Evolutionary conservation across 2,329 filamentous ascomycete genomes (phyloP).

Genomic region (Colletotrichum sp.): DNA sequence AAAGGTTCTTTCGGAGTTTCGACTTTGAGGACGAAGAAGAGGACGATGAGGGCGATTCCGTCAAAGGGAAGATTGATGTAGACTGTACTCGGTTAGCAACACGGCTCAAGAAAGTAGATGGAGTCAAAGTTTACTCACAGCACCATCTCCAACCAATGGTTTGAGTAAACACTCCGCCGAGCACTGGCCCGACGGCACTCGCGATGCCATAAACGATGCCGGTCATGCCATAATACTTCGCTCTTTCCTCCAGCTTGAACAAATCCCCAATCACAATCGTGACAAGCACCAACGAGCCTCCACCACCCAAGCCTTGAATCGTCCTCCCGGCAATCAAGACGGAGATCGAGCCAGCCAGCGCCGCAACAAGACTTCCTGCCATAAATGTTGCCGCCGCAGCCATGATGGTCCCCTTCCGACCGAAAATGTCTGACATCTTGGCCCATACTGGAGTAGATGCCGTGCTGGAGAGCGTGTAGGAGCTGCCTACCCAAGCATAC

Average conservation of each 20-base stretch:
- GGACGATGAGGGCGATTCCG: slow-evolving; percentile 44
- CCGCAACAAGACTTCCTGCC: neutral
- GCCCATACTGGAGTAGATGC: slow-evolving; percentile 74
- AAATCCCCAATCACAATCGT: slow-evolving; percentile 42
- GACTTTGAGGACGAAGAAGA: slow-evolving; percentile 47
- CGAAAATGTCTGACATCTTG: slow-evolving; percentile 46
- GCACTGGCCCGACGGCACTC: slow-evolving; percentile 57
- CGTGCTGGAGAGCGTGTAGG: slow-evolving; percentile 46
- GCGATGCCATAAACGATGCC: slow-evolving; percentile 62
- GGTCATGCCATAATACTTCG: slow-evolving; percentile 58
- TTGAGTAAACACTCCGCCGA: slow-evolving; percentile 63
- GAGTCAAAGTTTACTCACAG: slow-evolving; percentile 44
- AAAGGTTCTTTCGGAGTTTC: slow-evolving; percentile 62
- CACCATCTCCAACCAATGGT: slow-evolving; percentile 62
- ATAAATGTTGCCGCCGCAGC: slow-evolving; percentile 38
- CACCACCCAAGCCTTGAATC: slow-evolving; percentile 39
- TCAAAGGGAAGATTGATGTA: slow-evolving; percentile 48
- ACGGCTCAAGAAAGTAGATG: no score
- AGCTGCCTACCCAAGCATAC: slow-evolving; percentile 32
- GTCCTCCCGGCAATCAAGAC: slow-evolving; percentile 37
- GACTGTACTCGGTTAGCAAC: slow-evolving; percentile 21
- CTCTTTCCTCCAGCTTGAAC: slow-evolving; percentile 36
- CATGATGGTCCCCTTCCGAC: slow-evolving; percentile 43
- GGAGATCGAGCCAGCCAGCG: neutral
- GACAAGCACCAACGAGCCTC: slow-evolving; percentile 39